Evolutionary conservation across 805 yeast genomes (phyloP).

Genomic region (Ogataea glucozyma): DNA sequence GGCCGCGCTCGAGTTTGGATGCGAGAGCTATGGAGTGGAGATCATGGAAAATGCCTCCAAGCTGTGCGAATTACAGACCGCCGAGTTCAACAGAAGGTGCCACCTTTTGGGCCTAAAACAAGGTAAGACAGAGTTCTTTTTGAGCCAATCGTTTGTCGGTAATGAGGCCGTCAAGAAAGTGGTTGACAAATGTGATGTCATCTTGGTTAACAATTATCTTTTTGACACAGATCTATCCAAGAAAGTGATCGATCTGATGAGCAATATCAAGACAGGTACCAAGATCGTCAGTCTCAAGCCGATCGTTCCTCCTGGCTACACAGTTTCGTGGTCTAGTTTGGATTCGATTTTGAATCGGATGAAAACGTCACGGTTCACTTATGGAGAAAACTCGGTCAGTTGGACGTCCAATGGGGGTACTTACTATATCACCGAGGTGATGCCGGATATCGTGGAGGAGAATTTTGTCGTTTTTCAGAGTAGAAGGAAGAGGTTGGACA

Average conservation of each 20-base stretch:
- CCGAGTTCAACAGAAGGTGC: slow-evolving; percentile 59
- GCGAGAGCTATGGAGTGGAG: slow-evolving; percentile 86
- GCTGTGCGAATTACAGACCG: slow-evolving; percentile 60
- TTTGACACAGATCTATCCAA: slow-evolving; percentile 76
- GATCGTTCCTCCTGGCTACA: slow-evolving; percentile 74
- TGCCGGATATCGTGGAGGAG: slow-evolving; percentile 35
- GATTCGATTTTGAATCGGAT: slow-evolving; percentile 64
- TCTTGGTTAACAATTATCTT: slow-evolving; percentile 79
- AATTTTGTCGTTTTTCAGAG: slow-evolving; percentile 34
- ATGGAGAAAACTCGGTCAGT: slow-evolving; percentile 73
- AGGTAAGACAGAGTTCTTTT: slow-evolving; percentile 57
- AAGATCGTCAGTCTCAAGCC: slow-evolving; percentile 78
- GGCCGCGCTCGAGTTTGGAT: slow-evolving; percentile 85
- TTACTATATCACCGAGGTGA: slow-evolving; percentile 74
- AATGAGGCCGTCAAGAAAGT: slow-evolving; percentile 55
- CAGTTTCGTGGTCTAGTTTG: slow-evolving; percentile 54
- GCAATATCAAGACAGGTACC: slow-evolving; percentile 68
- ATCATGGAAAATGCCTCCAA: slow-evolving; percentile 80
- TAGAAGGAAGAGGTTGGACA: slow-evolving; percentile 25
- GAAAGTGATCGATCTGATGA: slow-evolving; percentile 61
- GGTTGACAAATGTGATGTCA: slow-evolving; percentile 64
- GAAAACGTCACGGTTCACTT: slow-evolving; percentile 59
- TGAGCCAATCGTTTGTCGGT: slow-evolving; percentile 70
- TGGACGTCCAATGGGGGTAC: slow-evolving; percentile 88
- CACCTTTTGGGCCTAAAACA: slow-evolving; percentile 62